Base-by-base conservation (phyloP, 345 rosid species). In the Capsella bursapastoris region DNA sequence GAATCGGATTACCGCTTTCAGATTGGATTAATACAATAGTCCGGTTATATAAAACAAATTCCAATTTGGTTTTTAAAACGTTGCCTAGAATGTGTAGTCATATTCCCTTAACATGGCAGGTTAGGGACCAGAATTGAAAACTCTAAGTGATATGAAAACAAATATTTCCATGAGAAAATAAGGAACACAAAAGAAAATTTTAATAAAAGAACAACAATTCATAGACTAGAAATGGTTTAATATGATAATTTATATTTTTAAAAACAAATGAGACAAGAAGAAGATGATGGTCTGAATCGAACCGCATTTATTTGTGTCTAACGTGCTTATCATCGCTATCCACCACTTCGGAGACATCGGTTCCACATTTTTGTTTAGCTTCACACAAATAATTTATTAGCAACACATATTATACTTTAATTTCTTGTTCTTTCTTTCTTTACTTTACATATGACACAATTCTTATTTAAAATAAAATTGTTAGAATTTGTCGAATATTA, bases 271-370 rank as follows among this genome's bases (percentile, higher is more conserved):
- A 77, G 80, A 48, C 68, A 68, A 68, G 41, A 51, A 6, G 58
- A 64, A 80, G 78, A 73, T 84, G 74, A 82, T 79, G 84, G 80
- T 82, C 85, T 81, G 91, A 87, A 69, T 86, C 74, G 73, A 88
- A 87, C 77, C 56, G 90, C 95, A 87, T 76, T 52, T 75, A 11
- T 49, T 53, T 83, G 85, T 84, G 53, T 69, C 65, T 47, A 53
- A 22, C 53, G 82, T 83, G 83, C 72, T 80, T 72, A 70, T 75
- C 60, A 60, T 68, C 64, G 55, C 59, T 41, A 49, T 71, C 83
- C 72, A 78, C 80, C 48, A 67, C 40, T 35, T 28, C 1, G 61
- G 60, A 37, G 64, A 66, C 15, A 64, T 11, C 15, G 65, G 25
- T 73, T 73, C 71, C 47, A 63, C 61, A 43, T 35, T 70, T 49